phyloP scores from a whole-genome alignment of 1,284 basidiomycete species.

The Volvariella surrecta region DNA sequence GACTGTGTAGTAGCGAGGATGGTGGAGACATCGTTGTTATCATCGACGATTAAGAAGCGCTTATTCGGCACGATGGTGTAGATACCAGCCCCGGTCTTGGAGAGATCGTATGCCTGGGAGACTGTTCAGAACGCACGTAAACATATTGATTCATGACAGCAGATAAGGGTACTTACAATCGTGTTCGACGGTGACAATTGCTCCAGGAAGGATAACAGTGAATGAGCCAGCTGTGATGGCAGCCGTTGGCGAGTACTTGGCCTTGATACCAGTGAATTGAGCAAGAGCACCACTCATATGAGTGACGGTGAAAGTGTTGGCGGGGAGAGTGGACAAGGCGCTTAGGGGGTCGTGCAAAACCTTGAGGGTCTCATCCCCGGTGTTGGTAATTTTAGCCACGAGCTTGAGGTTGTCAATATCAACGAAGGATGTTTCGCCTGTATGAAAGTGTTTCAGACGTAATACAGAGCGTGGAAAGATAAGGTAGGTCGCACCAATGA shows the following conservation, averaged over 20 bases:
- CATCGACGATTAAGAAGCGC: conserved; percentile 31
- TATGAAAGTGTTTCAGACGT: not conserved
- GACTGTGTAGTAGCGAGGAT: conserved; percentile 25
- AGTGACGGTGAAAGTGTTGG: conserved; percentile 34
- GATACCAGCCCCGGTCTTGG: conserved; percentile 24
- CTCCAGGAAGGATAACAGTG: not conserved
- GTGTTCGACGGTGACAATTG: conserved; percentile 1
- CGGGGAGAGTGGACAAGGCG: conserved; percentile 29
- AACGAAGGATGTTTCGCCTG: conserved; percentile 27
- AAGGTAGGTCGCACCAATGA: conserved; percentile 14
- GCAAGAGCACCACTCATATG: conserved; percentile 21
- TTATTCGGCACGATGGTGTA: conserved; percentile 33
- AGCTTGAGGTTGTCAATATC: conserved; percentile 33
- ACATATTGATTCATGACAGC: not conserved
- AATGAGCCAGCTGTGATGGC: not conserved
- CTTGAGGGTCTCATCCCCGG: conserved; percentile 36
- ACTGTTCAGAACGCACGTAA: conserved; percentile 17
- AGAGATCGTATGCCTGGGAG: conserved; percentile 36
- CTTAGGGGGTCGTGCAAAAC: conserved; percentile 37
- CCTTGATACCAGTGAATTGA: conserved; percentile 3
- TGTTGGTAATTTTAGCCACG: conserved; percentile 33
- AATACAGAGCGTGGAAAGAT: conserved; percentile 1
- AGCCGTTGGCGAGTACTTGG: conserved; percentile 3
- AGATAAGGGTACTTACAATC: not conserved
- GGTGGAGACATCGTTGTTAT: conserved; percentile 12